Evolutionary conservation across 2,329 filamentous ascomycete species (phyloP), one percentile per base, ranked within the genome.

Genomic region (Microcyclospora pomicola): DNA sequence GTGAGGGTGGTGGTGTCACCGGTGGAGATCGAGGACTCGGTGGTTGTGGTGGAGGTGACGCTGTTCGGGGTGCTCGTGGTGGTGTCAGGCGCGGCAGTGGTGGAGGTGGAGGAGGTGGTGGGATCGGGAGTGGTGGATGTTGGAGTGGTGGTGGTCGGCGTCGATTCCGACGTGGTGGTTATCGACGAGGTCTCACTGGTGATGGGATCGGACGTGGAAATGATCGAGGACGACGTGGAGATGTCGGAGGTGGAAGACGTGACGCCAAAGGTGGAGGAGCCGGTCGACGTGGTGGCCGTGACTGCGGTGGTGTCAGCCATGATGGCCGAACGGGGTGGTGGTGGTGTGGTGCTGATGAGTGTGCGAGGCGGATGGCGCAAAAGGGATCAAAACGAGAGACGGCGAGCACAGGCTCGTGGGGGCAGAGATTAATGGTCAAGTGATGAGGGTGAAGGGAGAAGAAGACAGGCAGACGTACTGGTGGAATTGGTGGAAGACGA

Each of bases 51-150:
- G 24, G 39, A 28, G 29, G 34, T 19, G 14, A 34, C 13, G 16
- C 29, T 37, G 7, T 12, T 33, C 19, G 19, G 24, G 28, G 14
- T 36, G 9, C 27, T 15, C 30, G 35, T 11, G 34, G 27, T 34
- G 35, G 29, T 41, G n/a, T 19, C 15, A 15, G 39, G 33, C 13
- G 39, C 24, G 29, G 15, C 43, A 2, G 39, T 33, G 7, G 41
- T 36, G 10, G 44, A 30, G 10, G 38, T 28, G 16, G 45, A 41
- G 7, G 41, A 38, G 10, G 44, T 27, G 10, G 38, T 28, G 16
- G 45, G 40, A 14, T 34, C 30, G 19, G 39, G 29, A n/a, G 33
- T 35, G 4, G 41, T 27, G 14, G 14, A 11, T 32, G 27, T 27
- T 15, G 35, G 11, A 5, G 35, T 37, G 27, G 15, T 33, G 5